These are phyloP conservation scores for Phaeosphaeria sp. DNA, from an alignment of 2,329 filamentous ascomycete species.

Conservation along the genomic window DNA sequence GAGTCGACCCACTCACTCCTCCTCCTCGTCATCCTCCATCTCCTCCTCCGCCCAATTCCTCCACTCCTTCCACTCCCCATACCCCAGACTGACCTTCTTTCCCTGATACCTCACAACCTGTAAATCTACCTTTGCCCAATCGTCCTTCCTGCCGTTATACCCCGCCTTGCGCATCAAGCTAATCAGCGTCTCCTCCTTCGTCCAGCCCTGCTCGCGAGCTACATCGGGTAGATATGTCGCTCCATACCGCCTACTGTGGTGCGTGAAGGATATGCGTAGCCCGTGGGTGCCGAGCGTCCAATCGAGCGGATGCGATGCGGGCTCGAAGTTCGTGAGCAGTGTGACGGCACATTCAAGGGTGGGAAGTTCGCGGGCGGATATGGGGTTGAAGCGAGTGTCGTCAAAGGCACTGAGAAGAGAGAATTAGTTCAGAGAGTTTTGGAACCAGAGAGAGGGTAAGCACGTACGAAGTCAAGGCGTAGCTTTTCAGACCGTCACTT, in stretches of 20 bases:
- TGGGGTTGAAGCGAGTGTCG: conserved; percentile 67
- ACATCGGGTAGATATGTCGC: conserved; percentile 94
- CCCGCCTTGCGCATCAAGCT: conserved; percentile 95
- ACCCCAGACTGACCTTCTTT: conserved; percentile 73
- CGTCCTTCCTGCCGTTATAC: conserved; percentile 71
- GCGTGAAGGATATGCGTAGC: conserved; percentile 82
- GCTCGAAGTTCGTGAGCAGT: conserved; percentile 84
- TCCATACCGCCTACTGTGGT: conserved; percentile 75
- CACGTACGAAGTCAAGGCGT: conserved; percentile 78
- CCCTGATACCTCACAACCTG: conserved; percentile 87
- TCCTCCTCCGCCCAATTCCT: conserved; percentile 69
- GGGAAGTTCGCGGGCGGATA: conserved; percentile 51
- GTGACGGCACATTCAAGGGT: conserved; percentile 65
- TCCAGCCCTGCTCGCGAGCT: conserved; percentile 91
- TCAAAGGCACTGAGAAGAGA: conserved; percentile 63
- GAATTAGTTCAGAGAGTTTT: not conserved
- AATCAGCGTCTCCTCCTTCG: conserved; percentile 86
- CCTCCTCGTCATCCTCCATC: conserved; percentile 15
- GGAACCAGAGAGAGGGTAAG: not conserved
- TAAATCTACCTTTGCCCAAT: conserved; percentile 81
- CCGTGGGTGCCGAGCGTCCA: conserved; percentile 90
- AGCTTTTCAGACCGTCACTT: conserved; percentile 73
- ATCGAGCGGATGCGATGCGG: conserved; percentile 74
- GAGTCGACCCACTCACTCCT: not conserved
- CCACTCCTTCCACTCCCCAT: conserved; percentile 80